Percentiles rank a stretch among this genome's conserved stretches.
These are phyloP conservation scores for Colletotrichum liaoningense DNA, from an alignment of 2,329 filamentous ascomycete genomes.

Conservation along the genomic window DNA sequence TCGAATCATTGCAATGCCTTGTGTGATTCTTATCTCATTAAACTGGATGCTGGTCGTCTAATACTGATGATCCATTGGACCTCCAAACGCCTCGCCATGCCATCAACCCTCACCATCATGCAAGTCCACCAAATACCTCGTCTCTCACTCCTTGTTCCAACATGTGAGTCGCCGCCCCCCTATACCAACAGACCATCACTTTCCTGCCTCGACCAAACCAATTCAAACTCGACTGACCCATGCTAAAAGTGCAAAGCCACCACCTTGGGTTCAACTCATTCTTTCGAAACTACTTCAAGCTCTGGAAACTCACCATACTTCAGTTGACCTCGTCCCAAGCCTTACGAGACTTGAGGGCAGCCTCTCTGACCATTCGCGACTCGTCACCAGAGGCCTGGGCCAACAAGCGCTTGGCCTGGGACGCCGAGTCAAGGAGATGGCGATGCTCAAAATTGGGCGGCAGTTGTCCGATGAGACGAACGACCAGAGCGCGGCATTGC, in stretches of 20 bases:
- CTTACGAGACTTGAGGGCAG: slow-evolving; percentile 59
- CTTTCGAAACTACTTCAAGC: background rate
- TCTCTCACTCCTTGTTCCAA: background rate
- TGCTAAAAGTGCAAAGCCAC: background rate
- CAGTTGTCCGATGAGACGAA: slow-evolving; percentile 60
- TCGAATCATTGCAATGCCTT: too few species aligned
- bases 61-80: background rate
- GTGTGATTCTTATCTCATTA: background rate
- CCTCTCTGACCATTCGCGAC: slow-evolving; percentile 63
- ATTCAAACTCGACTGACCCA: background rate
- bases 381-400: slow-evolving; percentile 64
- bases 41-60: background rate
- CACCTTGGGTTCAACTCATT: background rate
- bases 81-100: slow-evolving; percentile 24
- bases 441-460: slow-evolving; percentile 61
- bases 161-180: background rate
- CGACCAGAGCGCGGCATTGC: slow-evolving; percentile 57
- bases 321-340: slow-evolving; percentile 57
- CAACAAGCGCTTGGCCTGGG: slow-evolving; percentile 58
- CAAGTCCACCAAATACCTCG: background rate
- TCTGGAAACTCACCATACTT: background rate
- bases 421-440: slow-evolving; percentile 56
- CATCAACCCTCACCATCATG: background rate
- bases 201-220: background rate
- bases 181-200: background rate